Conservation (phyloP, 208 protist genomes). For the Leishmania aethiopica region DNA sequence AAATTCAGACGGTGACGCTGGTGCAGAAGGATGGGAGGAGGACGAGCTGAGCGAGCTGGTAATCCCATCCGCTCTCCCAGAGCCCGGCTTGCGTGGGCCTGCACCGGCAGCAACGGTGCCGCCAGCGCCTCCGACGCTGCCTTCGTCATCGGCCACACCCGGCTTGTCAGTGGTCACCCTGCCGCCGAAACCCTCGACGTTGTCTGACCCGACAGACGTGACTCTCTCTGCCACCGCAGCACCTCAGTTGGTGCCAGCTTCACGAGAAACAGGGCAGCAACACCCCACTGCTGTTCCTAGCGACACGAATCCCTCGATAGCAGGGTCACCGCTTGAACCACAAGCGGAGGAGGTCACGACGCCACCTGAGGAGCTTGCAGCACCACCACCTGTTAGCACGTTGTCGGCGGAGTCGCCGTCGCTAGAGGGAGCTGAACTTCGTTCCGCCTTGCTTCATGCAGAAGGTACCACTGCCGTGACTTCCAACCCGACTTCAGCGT, state of each 20-base stretch:
- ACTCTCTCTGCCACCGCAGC: neutral
- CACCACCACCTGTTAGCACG: neutral
- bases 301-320: neutral
- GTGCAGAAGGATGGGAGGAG: slow-evolving; percentile 5
- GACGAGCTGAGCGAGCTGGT: slow-evolving; percentile 11
- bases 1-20: neutral
- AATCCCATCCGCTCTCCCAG: neutral
- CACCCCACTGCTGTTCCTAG: neutral
- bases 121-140: slow-evolving; percentile 1
- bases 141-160: neutral
- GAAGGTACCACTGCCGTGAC: neutral
- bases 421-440: neutral
- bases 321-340: neutral
- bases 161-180: neutral
- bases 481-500: neutral
- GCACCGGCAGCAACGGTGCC: neutral
- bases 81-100: neutral
- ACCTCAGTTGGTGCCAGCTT: neutral
- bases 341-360: neutral
- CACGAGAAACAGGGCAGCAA: slow-evolving; percentile 2
- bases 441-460: neutral
- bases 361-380: neutral
- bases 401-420: neutral
- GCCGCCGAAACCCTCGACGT: neutral
- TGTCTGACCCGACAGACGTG: neutral